Evolutionary conservation across 2,329 filamentous ascomycete genomes (phyloP).

Genomic region (Verticillium dahliae): DNA sequence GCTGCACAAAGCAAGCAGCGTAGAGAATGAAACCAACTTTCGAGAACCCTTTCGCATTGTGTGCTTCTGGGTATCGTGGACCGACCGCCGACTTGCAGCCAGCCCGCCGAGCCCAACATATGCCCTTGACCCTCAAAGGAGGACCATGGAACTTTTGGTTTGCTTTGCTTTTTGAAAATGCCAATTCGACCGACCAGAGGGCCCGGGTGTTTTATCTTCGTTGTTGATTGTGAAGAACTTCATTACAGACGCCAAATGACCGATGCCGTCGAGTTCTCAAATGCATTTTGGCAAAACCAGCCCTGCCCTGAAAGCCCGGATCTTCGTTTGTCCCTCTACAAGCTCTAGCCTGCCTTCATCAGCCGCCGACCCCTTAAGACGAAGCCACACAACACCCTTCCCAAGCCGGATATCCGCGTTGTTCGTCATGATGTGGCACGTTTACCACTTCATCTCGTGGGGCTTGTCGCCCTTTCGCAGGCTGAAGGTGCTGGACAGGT

Average conservation of each 20-base stretch:
- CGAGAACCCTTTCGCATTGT: background rate
- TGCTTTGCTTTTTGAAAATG: conserved; percentile 4
- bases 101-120: background rate
- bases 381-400: conserved; percentile 3
- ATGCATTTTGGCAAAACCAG: conserved; percentile 58
- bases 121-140: background rate
- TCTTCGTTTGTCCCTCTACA: conserved; percentile 1
- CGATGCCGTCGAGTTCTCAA: conserved; percentile 58
- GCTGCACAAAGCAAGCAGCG: background rate
- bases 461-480: conserved; percentile 99
- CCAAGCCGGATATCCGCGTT: background rate
- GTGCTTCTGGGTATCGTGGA: background rate
- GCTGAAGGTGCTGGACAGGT: conserved; percentile 95
- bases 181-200: background rate
- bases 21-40: background rate
- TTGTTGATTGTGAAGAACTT: conserved; percentile 41
- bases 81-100: background rate
- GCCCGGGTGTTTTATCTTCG: background rate
- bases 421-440: conserved; percentile 18
- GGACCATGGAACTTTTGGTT: background rate
- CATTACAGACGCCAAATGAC: conserved; percentile 59
- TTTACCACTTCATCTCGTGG: conserved; percentile 99
- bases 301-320: conserved; percentile 24
- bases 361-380: conserved; percentile 3
- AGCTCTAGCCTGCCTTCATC: conserved; percentile 5